A percentile compares a stretch with the other conserved stretches of the same genome.
Conservation (phyloP, 164 flowering plant species). For the Kingdonia uniflora region DNA sequence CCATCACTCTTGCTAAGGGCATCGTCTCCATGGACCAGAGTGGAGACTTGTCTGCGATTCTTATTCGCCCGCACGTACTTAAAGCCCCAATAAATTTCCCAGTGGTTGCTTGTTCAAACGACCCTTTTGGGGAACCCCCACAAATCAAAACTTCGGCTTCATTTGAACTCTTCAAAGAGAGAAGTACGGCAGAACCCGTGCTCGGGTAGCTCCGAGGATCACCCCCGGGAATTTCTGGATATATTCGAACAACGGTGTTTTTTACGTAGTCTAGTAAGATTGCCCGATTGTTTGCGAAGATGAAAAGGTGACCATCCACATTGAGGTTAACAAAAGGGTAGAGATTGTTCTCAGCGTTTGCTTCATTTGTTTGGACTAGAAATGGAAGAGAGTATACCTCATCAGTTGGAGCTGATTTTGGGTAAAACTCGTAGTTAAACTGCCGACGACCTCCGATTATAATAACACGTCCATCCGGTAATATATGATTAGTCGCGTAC, state of each 20-base stretch:
- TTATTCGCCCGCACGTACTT: conserved; percentile 38
- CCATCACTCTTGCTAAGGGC: conserved; percentile 43
- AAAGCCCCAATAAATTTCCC: conserved; percentile 21
- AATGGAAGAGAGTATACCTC: conserved; percentile 26
- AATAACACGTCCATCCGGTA: conserved; percentile 59
- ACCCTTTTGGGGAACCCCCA: conserved; percentile 45
- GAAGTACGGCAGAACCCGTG: conserved; percentile 39
- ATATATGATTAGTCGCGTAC: conserved; percentile 70
- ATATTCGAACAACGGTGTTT: conserved; percentile 17
- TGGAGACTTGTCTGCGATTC: conserved; percentile 29
- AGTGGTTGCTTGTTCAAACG: conserved; percentile 12
- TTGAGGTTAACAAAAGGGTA: conserved; percentile 39
- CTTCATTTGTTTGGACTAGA: conserved; percentile 36
- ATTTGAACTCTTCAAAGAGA: conserved; percentile 13
- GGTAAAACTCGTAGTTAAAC: conserved; percentile 72
- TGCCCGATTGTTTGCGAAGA: conserved; percentile 36
- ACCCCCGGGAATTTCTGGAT: conserved; percentile 29
- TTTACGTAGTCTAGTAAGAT: conserved; percentile 26
- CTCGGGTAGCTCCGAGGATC: conserved; percentile 39
- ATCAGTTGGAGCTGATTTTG: conserved; percentile 23
- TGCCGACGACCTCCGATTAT: conserved; percentile 75
- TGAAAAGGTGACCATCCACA: conserved; percentile 35
- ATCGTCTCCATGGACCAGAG: conserved; percentile 46
- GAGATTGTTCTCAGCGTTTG: conserved; percentile 28
- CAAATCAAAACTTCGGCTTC: conserved; percentile 44